Evolutionary conservation across 345 rosid genomes (phyloP).

Genomic region (Populus alba): DNA sequence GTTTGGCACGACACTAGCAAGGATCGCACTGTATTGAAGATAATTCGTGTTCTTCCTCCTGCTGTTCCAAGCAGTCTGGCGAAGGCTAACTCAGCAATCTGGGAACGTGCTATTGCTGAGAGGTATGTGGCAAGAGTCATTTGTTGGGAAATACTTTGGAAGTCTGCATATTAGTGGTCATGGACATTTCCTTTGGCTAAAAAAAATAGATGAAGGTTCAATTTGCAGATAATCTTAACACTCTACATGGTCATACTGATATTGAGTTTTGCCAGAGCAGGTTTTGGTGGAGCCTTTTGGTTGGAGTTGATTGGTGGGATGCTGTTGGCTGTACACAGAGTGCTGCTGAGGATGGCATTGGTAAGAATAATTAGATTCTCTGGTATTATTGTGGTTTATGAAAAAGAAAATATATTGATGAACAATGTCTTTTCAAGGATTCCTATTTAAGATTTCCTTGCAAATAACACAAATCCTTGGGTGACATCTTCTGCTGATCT

Average conservation of each 20-base stretch:
- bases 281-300: constrained; percentile 99
- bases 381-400: not conserved
- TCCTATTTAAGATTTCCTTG: not conserved
- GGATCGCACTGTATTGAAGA: constrained; percentile 85
- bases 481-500: not conserved
- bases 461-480: not conserved
- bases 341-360: constrained; percentile 98
- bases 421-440: not conserved
- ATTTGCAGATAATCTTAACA: not conserved
- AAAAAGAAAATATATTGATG: not conserved
- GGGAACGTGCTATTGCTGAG: constrained; percentile 99
- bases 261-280: constrained; percentile 41
- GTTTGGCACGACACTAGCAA: constrained; percentile 87
- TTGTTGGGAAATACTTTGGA: not conserved
- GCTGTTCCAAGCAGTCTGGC: constrained; percentile 74
- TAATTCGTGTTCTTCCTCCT: constrained; percentile 96
- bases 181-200: not conserved
- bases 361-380: constrained; percentile 35
- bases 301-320: constrained; percentile 99
- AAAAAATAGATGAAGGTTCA: not conserved
- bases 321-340: constrained; percentile 99
- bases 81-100: constrained; percentile 73
- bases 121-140: constrained; percentile 45
- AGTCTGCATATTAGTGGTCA: not conserved
- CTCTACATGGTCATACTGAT: constrained; percentile 7